Percentiles rank a stretch among this genome's conserved stretches.
phyloP scores from a whole-genome alignment of 2,329 filamentous ascomycete species.

The Emergomyces africanus region DNA sequence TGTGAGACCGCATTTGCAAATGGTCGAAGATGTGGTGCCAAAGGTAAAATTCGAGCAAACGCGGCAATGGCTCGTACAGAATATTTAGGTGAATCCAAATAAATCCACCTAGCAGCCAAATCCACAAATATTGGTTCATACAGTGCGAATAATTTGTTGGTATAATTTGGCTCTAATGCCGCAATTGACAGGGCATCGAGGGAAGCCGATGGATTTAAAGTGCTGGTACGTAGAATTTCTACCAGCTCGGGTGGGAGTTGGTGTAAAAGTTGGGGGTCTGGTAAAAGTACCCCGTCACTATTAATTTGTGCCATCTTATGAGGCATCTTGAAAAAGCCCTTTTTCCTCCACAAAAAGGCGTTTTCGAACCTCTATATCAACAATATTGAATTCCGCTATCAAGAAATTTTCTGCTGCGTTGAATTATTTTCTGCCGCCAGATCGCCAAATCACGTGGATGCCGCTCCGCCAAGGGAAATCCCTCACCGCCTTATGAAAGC shows the following conservation, averaged over 20 bases:
- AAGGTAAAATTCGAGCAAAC: slow-evolving; percentile 67
- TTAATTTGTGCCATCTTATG: slow-evolving; percentile 26
- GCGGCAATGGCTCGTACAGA: slow-evolving; percentile 46
- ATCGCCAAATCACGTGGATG: slow-evolving; percentile 13
- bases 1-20: slow-evolving; percentile 47
- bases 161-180: slow-evolving; percentile 51
- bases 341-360: not conserved
- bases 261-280: slow-evolving; percentile 38
- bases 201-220: slow-evolving; percentile 48
- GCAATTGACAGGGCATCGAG: slow-evolving; percentile 58
- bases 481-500: slow-evolving; percentile 2
- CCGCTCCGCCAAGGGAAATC: no score
- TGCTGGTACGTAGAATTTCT: slow-evolving; percentile 50
- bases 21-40: slow-evolving; percentile 65
- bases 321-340: slow-evolving; percentile 10
- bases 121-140: slow-evolving; percentile 70
- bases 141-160: slow-evolving; percentile 48
- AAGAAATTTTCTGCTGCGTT: slow-evolving; percentile 4
- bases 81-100: slow-evolving; percentile 20
- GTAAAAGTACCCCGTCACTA: slow-evolving; percentile 39
- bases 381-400: slow-evolving; percentile 1
- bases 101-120: slow-evolving; percentile 66
- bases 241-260: slow-evolving; percentile 59
- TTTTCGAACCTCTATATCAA: slow-evolving; percentile 15
- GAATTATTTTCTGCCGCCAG: slow-evolving; percentile 19